Evolutionary conservation across 2,329 filamentous ascomycete species (phyloP), one percentile per base, ranked within the genome.

Genomic region (Arachnomyces sp.): DNA sequence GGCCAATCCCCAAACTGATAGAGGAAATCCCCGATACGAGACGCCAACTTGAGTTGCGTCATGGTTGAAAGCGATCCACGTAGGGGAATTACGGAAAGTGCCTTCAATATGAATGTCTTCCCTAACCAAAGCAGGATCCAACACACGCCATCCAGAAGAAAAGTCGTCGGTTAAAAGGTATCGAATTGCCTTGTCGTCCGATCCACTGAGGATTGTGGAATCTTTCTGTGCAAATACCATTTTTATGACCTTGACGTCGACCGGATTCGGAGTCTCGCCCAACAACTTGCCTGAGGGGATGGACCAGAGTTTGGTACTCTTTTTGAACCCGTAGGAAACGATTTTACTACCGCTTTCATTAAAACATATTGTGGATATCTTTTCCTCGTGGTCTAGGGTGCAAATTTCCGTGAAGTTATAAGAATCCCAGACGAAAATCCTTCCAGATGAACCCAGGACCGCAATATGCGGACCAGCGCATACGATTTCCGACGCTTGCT

Each of bases 221-320:
- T 39, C 43, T 15, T 42, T 29, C 6, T 31, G 14, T 7, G 14
- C 32, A 36, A 50, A 50, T 7, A 34, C 33, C 7, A 50, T 39
- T 7, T 43, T 36, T 32, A 48, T 36, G 12, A 43, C 39, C 36
- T 32, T 38, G 30, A 39, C 34, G 13, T 36, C 35, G 9, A 31
- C 18, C 3, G 28, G 38, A 28, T 49, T 49, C 13, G 36, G 37
- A 9, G 39, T 36, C 7, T 39, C 31, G 25, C 39, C 29, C 7
- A 43, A 29, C 11, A 38, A 17, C 11, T 33, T 32, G 11, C 42
- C 46, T 1, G 38, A 25, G 8, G 39, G 31, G 7, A 45, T 15
- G 15, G 45, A 38, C 49, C 49, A 52, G 11, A 50, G 28, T 21
- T 42, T 52, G 7, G 46, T 50, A n/a, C n/a, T n/a, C 3, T 13